Evolutionary conservation across 495 filamentous ascomycete species (phyloP), one percentile per base, ranked within the genome.

Genomic region (Oidiodendron maius): DNA sequence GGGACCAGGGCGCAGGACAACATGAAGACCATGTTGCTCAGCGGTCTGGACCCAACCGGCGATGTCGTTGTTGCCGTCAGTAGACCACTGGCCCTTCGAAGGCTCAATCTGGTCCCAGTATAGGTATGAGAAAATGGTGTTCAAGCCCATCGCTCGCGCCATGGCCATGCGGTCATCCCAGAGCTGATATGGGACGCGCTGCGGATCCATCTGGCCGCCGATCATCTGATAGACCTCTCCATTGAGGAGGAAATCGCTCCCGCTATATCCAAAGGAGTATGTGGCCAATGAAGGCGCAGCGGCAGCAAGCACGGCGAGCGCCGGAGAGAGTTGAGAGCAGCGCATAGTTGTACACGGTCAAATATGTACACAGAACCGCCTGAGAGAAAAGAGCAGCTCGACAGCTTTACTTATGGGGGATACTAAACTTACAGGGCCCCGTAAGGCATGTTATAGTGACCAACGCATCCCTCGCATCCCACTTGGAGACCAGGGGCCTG

Each of bases 121-220:
- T 6, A 72, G 57, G 46, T 74, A 74, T 39, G 65, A 66, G 42
- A 72, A 71, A 32, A 74, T 64, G 0, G 71, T 72, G 47, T 74
- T 74, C 10, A 74, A 39, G 0, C 71, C 70, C 69, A 72, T 72
- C 1, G 67, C 63, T 0, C 64, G 50, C 1, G 66, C 71, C 21
- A 69, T 71, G 10, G 42, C 23, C 0, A 74, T 58, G 5, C 69
- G 61, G 44, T 68, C 63, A 9, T 52, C 48, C 71, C 71, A 74
- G 38, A 70, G 64, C 32, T 58, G 45, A 17, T 59, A 53, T 0
- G 70, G 71, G 30, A 75, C 65, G 4, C 68, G 61, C 47, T 75
- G 71, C 0, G 70, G 69, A 39, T 74, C 71, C 65, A 74, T 75
- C 52, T 75, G 71, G 1, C 71, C 71, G 3, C 71, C 71, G 36